Evolutionary conservation across 805 yeast species (phyloP).

Genomic region (Barnettozyma pratensis): DNA sequence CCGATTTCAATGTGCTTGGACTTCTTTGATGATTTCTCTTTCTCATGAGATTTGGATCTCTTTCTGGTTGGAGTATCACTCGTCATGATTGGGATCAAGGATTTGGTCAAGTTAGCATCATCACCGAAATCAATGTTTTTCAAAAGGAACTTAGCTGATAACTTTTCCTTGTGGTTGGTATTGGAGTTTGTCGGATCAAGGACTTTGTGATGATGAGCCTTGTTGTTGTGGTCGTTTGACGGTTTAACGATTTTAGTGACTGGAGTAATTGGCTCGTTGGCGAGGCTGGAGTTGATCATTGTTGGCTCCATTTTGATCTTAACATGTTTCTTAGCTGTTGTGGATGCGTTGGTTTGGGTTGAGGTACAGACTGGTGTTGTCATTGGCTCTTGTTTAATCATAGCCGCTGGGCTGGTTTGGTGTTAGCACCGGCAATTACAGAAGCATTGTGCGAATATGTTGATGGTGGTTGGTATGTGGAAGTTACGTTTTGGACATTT

Average conservation of each 20-base stretch:
- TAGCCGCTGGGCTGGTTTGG: background rate
- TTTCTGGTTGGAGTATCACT: slow-evolving; percentile 11
- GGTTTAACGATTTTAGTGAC: slow-evolving; percentile 10
- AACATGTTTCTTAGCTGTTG: slow-evolving; percentile 12
- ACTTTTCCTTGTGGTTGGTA: slow-evolving; percentile 9
- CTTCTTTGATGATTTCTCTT: background rate
- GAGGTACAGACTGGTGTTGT: background rate
- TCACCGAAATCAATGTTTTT: slow-evolving; percentile 10
- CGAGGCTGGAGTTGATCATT: background rate
- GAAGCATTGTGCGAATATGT: background rate
- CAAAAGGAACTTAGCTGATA: slow-evolving; percentile 19
- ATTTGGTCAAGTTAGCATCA: slow-evolving; percentile 1
- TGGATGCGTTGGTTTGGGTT: background rate
- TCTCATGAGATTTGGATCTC: slow-evolving; percentile 10
- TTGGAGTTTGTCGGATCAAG: background rate
- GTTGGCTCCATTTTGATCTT: slow-evolving; percentile 19
- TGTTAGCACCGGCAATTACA: background rate
- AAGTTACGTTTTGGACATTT: too few relatives aligned
- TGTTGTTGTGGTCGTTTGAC: slow-evolving; percentile 3
- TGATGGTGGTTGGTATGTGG: background rate
- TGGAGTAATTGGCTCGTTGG: slow-evolving; percentile 16
- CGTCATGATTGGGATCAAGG: slow-evolving; percentile 8
- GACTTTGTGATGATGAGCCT: background rate
- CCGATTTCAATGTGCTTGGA: background rate
- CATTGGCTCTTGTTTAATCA: slow-evolving; percentile 1